Evolutionary conservation across 2,329 filamentous ascomycete genomes (phyloP).

Genomic region (Aspergillus pseudoglaucus): DNA sequence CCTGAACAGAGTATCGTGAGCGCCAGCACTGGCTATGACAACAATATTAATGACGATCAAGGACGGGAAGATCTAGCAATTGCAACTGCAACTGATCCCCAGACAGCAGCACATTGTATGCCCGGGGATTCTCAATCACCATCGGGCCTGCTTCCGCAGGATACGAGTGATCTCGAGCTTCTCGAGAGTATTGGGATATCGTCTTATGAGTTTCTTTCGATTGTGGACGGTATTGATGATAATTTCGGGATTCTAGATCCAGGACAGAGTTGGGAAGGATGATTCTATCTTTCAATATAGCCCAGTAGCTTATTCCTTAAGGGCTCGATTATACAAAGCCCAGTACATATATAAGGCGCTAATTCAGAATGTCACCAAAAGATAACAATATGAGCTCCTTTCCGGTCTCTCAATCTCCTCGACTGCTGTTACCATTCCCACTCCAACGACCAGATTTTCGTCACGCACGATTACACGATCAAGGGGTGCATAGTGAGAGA

Average conservation of each 20-base stretch:
- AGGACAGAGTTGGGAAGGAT: background rate
- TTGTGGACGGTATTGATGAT: slow-evolving; percentile 29
- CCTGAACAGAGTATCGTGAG: background rate
- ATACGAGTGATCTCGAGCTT: slow-evolving; percentile 21
- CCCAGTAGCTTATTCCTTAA: too few species aligned
- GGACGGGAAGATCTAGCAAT: background rate
- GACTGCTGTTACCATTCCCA: too few species aligned
- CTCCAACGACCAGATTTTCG: too few species aligned
- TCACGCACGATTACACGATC: too few species aligned
- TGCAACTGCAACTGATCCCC: background rate
- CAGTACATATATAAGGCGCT: too few species aligned
- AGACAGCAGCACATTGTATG: background rate
- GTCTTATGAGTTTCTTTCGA: slow-evolving; percentile 30
- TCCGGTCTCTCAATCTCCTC: too few species aligned
- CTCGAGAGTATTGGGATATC: slow-evolving; percentile 33
- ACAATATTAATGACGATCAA: background rate
- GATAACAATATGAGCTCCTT: too few species aligned
- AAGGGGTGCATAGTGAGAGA: too few species aligned
- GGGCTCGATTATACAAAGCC: too few species aligned
- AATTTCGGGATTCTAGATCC: slow-evolving; percentile 1
- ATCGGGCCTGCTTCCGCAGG: slow-evolving; percentile 2
- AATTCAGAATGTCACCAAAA: too few species aligned
- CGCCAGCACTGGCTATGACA: too few species aligned
- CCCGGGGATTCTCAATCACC: background rate
- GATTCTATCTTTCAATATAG: too few species aligned